Evolutionary conservation across 2,329 filamentous ascomycete species (phyloP).

Genomic region (Ophiocordyceps sinensis): DNA sequence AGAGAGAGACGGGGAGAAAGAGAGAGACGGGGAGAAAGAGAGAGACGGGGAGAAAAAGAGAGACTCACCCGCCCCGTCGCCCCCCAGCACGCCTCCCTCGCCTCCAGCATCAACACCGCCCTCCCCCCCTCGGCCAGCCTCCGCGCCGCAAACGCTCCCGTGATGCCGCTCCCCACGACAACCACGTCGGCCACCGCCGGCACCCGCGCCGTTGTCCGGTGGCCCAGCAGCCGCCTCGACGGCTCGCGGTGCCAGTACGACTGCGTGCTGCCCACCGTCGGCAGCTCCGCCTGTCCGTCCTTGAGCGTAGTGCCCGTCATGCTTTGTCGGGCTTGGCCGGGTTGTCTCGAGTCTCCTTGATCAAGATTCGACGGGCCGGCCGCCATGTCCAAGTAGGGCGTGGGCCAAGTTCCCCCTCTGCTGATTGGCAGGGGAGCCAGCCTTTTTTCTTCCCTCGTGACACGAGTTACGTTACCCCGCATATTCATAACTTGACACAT

Average conservation of each 20-base stretch:
- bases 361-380: too few species aligned
- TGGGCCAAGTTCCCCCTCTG: too few species aligned
- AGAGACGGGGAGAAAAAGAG: background rate
- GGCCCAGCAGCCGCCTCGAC: slow-evolving; percentile 47
- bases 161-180: slow-evolving; percentile 63
- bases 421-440: too few species aligned
- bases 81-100: slow-evolving; percentile 66
- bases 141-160: slow-evolving; percentile 56
- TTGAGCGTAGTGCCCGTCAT: slow-evolving; percentile 18
- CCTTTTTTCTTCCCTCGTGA: too few species aligned
- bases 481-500: too few species aligned
- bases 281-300: slow-evolving; percentile 36
- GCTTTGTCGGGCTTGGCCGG: background rate
- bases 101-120: slow-evolving; percentile 59
- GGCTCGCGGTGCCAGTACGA: slow-evolving; percentile 66
- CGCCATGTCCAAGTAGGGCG: too few species aligned
- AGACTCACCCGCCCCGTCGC: slow-evolving; percentile 61
- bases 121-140: slow-evolving; percentile 39
- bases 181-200: slow-evolving; percentile 52
- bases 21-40: too few species aligned
- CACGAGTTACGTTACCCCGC: too few species aligned
- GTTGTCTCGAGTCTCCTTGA: background rate
- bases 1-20: too few species aligned
- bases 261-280: slow-evolving; percentile 41
- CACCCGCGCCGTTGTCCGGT: slow-evolving; percentile 49